Evolutionary conservation across 192 early-diverging fungal species (phyloP), one percentile per base, ranked within the genome.

Genomic region (Mortierella antarctica): DNA sequence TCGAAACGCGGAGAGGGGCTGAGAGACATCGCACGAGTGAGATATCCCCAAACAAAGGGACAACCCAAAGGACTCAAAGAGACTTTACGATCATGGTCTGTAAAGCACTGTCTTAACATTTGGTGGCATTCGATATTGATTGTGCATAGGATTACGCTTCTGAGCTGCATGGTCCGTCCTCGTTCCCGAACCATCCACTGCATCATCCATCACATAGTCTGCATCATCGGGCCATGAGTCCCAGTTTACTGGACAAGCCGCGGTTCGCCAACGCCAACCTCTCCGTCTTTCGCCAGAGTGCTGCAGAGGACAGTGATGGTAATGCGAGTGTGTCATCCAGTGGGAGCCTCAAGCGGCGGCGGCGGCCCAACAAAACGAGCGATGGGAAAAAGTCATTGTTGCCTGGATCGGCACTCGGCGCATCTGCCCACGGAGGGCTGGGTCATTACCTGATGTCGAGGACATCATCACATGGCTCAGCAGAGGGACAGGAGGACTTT

Each of bases 231-330:
- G 69, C 77, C 40, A 80, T 80, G 77, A 68, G 65, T 40, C 77
- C 77, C 15, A 61, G 60, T 17, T 31, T 72, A 7, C 41, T 80
- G 53, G 77, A 80, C 52, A 67, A 42, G 54, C 77, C 77, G 15
- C 63, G 77, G 12, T 80, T 80, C 45, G 70, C 65, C 39, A 80
- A 80, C 31, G 23, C 69, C 15, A 80, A 72, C 15, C 56, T 80
- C 2, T 80, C 77, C 0, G 77, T 72, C 49, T 80, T 80, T 31
- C 23, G 77, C 48, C 77, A 80, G 18, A 80, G 44, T 54, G 58
- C 77, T n/a, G 77, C 77, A 8, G 77, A 80, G 46, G 77, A 80
- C 57, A 80, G 77, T 41, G 77, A 80, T 20, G 77, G 77, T 15
- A 79, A 79, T 47, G 77, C 70, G 8, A 80, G 77, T 63, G 77